Conservation (phyloP, 2,329 filamentous ascomycete species). For the Amylocarpus encephaloides region DNA sequence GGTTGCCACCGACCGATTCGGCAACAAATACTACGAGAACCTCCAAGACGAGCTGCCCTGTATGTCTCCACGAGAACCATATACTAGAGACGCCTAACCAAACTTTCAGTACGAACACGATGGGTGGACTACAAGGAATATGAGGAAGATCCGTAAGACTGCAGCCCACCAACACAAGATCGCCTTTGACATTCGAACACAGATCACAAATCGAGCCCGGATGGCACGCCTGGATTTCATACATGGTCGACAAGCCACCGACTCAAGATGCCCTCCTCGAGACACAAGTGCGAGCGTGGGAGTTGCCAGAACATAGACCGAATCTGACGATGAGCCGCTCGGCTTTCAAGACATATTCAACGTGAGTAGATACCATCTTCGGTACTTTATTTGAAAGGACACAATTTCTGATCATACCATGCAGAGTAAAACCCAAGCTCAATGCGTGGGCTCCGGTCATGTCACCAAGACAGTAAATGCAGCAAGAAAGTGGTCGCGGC, state of each 20-base stretch:
- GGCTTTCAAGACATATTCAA: conserved; percentile 90
- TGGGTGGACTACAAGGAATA: conserved; percentile 96
- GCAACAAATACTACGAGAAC: conserved; percentile 99
- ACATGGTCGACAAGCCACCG: conserved; percentile 83
- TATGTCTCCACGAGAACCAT: conserved; percentile 41
- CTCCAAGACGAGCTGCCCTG: conserved; percentile 79
- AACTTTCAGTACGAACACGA: conserved; percentile 70
- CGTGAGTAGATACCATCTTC: conserved; percentile 54
- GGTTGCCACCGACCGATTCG: conserved; percentile 79
- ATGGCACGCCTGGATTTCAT: conserved; percentile 98
- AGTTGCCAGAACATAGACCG: conserved; percentile 62
- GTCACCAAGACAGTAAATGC: conserved; percentile 22
- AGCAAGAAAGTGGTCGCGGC: not conserved
- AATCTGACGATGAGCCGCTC: conserved; percentile 70
- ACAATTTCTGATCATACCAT: conserved; percentile 7
- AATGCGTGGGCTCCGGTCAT: conserved; percentile 44
- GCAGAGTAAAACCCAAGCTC: conserved; percentile 49
- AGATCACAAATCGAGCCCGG: conserved; percentile 85
- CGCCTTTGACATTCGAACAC: conserved; percentile 13
- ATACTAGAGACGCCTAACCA: not conserved
- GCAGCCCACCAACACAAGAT: not conserved
- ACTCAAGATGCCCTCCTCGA: conserved; percentile 66
- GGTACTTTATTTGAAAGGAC: not conserved
- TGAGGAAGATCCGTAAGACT: conserved; percentile 68
- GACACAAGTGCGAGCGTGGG: conserved; percentile 65